Evolutionary conservation across 176 grass and related monocot genomes (phyloP).

Genomic region (Musa itinerans): DNA sequence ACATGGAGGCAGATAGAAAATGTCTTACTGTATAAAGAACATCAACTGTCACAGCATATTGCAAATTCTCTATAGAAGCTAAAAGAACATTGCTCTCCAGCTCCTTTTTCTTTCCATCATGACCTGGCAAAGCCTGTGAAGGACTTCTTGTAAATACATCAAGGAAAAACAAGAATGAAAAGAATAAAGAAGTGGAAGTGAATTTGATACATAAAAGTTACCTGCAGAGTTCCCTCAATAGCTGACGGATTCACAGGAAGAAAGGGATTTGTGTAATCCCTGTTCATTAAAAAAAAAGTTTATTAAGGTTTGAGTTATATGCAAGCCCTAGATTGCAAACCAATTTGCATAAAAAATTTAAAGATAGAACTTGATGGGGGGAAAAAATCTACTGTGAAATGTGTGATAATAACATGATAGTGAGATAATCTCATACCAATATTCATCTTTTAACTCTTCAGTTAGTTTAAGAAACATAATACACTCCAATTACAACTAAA

Average conservation of each 20-base stretch:
- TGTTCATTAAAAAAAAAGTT: conserved; percentile 29
- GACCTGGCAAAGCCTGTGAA: conserved; percentile 58
- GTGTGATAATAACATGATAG: too few species aligned
- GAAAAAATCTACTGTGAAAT: too few species aligned
- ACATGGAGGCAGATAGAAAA: background rate
- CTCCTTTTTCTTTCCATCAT: conserved; percentile 78
- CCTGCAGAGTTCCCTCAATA: conserved; percentile 72
- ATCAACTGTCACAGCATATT: conserved; percentile 90
- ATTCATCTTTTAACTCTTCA: too few species aligned
- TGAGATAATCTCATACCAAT: too few species aligned
- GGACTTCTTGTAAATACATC: conserved; percentile 9
- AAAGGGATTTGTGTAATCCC: conserved; percentile 98
- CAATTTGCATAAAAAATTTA: background rate
- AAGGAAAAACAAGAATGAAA: conserved; percentile 7
- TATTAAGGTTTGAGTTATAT: conserved; percentile 9
- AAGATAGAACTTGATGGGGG: too few species aligned
- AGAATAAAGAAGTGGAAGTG: background rate
- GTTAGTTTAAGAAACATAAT: too few species aligned
- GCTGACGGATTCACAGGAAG: conserved; percentile 97
- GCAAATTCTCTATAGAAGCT: conserved; percentile 88
- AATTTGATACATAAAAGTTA: conserved; percentile 32
- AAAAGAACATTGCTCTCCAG: conserved; percentile 83
- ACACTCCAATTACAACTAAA: too few species aligned
- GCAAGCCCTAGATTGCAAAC: background rate
- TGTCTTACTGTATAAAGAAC: conserved; percentile 85